phyloP scores from a whole-genome alignment of 106 monocot genomes.

The Dioscorea zingiberensis region DNA sequence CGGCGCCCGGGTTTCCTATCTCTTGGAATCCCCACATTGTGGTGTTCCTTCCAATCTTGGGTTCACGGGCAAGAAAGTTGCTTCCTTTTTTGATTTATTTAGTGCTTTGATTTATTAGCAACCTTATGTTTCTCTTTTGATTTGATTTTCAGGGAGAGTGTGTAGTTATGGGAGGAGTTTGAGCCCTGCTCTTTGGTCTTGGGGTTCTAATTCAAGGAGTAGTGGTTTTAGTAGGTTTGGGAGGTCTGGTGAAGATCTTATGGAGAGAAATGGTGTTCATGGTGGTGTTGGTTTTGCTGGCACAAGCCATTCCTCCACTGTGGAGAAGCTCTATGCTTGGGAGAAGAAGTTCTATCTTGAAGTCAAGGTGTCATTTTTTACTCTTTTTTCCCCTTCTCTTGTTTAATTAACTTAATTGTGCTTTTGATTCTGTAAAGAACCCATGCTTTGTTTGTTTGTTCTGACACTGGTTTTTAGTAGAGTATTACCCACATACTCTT shows the following conservation, averaged over 20 bases:
- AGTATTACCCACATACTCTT: neutral
- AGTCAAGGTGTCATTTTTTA: conserved; percentile 55
- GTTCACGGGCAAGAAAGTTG: conserved; percentile 22
- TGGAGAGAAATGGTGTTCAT: conserved; percentile 14
- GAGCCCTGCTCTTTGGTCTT: conserved; percentile 44
- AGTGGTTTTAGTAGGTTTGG: conserved; percentile 25
- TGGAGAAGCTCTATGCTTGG: conserved; percentile 95
- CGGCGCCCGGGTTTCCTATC: conserved; percentile 44
- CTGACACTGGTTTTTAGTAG: neutral
- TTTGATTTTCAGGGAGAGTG: conserved; percentile 58
- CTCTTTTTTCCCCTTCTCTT: neutral
- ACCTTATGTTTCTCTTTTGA: neutral
- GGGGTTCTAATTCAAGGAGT: conserved; percentile 31
- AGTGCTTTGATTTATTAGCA: neutral
- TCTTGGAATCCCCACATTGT: conserved; percentile 53
- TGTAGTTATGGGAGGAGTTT: conserved; percentile 60
- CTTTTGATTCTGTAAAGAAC: neutral
- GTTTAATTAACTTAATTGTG: neutral
- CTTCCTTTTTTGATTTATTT: neutral
- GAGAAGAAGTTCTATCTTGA: conserved; percentile 93
- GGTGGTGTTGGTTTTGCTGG: conserved; percentile 12
- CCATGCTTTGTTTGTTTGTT: too few relatives aligned
- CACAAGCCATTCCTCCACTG: conserved; percentile 65
- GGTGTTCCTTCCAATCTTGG: conserved; percentile 25
- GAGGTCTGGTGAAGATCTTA: conserved; percentile 17